Conservation (phyloP, 495 filamentous ascomycete genomes). For the Patellaria atrata region DNA sequence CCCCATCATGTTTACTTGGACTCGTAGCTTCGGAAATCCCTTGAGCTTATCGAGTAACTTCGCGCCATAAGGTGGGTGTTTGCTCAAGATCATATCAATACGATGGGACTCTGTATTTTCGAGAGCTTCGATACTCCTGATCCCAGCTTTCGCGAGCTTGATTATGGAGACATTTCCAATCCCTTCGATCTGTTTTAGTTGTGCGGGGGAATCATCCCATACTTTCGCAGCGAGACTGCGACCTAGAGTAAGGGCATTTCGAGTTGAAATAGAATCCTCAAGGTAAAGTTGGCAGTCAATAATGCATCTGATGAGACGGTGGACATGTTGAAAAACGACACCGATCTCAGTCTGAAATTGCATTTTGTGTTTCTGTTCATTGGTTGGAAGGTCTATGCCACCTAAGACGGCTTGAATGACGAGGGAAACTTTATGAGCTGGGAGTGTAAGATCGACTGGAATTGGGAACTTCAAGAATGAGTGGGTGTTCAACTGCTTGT, state of each 20-base stretch:
- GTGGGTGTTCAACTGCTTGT: slow-evolving; percentile 70
- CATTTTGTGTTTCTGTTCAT: slow-evolving; percentile 47
- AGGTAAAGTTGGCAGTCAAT: slow-evolving; percentile 66
- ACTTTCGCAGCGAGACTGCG: slow-evolving; percentile 63
- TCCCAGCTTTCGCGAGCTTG: slow-evolving; percentile 57
- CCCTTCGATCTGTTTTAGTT: slow-evolving; percentile 78
- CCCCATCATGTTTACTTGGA: slow-evolving; percentile 38
- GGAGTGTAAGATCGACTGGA: slow-evolving; percentile 55
- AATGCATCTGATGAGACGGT: slow-evolving; percentile 66
- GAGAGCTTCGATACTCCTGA: slow-evolving; percentile 58
- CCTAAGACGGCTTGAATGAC: slow-evolving; percentile 74
- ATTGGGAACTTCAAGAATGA: slow-evolving; percentile 61
- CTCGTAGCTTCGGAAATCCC: slow-evolving; percentile 59
- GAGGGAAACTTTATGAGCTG: slow-evolving; percentile 75
- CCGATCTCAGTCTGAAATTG: slow-evolving; percentile 55
- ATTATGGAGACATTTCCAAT: slow-evolving; percentile 64
- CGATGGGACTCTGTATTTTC: slow-evolving; percentile 48
- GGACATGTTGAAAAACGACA: slow-evolving; percentile 57
- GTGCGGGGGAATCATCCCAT: slow-evolving; percentile 75
- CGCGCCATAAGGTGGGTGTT: slow-evolving; percentile 70
- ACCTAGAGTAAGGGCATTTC: slow-evolving; percentile 62
- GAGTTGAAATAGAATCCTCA: slow-evolving; percentile 49
- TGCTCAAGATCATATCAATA: slow-evolving; percentile 64
- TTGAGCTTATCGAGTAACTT: slow-evolving; percentile 48
- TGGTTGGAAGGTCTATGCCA: slow-evolving; percentile 51